A percentile compares a stretch with the other conserved stretches of the same genome.
These are phyloP conservation scores for Asterionellopsis glacialis DNA, from an alignment of 108 stramenopile genomes.

Conservation along the genomic window DNA sequence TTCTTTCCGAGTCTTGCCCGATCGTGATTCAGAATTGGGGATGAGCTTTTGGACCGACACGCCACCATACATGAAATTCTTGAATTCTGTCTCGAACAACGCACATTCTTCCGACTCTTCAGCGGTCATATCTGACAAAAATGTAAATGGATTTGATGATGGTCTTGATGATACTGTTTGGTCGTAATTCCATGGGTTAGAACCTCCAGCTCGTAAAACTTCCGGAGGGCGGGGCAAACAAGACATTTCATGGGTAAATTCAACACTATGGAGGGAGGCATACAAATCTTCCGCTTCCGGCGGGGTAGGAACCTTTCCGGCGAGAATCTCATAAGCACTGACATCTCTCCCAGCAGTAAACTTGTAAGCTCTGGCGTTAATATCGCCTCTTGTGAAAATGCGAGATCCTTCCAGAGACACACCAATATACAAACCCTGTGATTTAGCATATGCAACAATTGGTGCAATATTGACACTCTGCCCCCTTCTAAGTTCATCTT, in stretches of 20 bases:
- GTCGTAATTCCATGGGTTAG: slow-evolving; percentile 42
- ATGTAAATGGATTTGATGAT: slow-evolving; percentile 23
- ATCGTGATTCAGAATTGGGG: slow-evolving; percentile 33
- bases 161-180: slow-evolving; percentile 14
- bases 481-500: slow-evolving; percentile 16
- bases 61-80: slow-evolving; percentile 77
- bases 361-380: slow-evolving; percentile 76
- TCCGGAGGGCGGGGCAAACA: slow-evolving; percentile 61
- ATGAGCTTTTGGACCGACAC: slow-evolving; percentile 63
- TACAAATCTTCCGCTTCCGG: slow-evolving; percentile 79
- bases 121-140: slow-evolving; percentile 18
- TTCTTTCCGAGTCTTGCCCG: slow-evolving; percentile 43
- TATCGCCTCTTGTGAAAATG: slow-evolving; percentile 73
- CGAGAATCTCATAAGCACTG: slow-evolving; percentile 64
- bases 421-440: slow-evolving; percentile 84
- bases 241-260: slow-evolving; percentile 67
- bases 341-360: slow-evolving; percentile 49
- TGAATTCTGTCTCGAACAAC: slow-evolving; percentile 62
- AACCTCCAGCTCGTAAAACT: slow-evolving; percentile 40
- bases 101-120: slow-evolving; percentile 49
- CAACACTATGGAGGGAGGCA: slow-evolving; percentile 68
- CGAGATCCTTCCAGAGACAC: slow-evolving; percentile 78
- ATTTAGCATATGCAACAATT: slow-evolving; percentile 84
- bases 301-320: slow-evolving; percentile 67
- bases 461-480: slow-evolving; percentile 54